Evolutionary conservation across 495 filamentous ascomycete species (phyloP).

Genomic region (Penicillium angulare): DNA sequence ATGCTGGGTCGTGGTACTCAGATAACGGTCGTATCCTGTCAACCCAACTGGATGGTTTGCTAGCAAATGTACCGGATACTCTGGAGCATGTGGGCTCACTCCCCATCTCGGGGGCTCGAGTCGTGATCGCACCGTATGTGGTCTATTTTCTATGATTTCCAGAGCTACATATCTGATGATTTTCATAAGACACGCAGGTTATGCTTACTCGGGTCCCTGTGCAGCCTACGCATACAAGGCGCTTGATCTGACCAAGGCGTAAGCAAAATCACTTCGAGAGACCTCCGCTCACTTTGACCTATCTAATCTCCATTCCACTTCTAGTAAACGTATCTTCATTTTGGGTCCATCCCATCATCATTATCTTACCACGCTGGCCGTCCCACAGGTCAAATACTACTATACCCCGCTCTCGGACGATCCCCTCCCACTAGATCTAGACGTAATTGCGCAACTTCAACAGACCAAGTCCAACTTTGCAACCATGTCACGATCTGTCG

Average conservation of each 20-base stretch:
- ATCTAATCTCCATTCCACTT: slow-evolving; percentile 3
- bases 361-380: slow-evolving; percentile 72
- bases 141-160: not conserved
- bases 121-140: slow-evolving; percentile 95
- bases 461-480: slow-evolving; percentile 58
- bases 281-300: not conserved
- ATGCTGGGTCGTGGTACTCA: slow-evolving; percentile 87
- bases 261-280: slow-evolving; percentile 17
- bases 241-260: slow-evolving; percentile 81
- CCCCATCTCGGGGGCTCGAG: slow-evolving; percentile 73
- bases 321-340: slow-evolving; percentile 85
- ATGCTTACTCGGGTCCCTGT: slow-evolving; percentile 89
- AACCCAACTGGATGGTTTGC: slow-evolving; percentile 73
- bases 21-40: slow-evolving; percentile 56
- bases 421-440: slow-evolving; percentile 66
- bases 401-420: slow-evolving; percentile 83
- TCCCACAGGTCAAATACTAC: slow-evolving; percentile 74
- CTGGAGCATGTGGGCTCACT: slow-evolving; percentile 57
- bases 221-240: slow-evolving; percentile 94
- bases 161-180: not conserved
- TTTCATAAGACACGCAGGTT: slow-evolving; percentile 79
- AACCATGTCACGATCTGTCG: slow-evolving; percentile 65
- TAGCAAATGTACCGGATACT: slow-evolving; percentile 65
- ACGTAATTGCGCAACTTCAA: slow-evolving; percentile 61
- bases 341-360: slow-evolving; percentile 92